Percentiles rank a stretch among this genome's conserved stretches.
Evolutionary conservation across 163 green algal species (phyloP).

Genomic region (Chlorella variabilis): DNA sequence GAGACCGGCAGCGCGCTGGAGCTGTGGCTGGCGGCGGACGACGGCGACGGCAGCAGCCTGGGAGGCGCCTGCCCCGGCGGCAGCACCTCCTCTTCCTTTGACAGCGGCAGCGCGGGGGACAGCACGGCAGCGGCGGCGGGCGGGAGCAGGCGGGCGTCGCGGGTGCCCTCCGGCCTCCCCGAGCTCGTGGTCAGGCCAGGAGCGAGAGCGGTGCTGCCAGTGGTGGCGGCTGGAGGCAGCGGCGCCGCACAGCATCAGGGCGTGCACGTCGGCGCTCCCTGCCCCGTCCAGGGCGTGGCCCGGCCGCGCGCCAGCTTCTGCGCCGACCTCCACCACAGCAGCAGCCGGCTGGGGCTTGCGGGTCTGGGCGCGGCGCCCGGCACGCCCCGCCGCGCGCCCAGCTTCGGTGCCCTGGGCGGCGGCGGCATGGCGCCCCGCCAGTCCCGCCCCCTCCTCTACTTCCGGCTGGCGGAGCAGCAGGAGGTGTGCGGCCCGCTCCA

Average conservation of each 20-base stretch:
- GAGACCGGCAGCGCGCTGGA: conserved; percentile 40
- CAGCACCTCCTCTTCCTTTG: no score
- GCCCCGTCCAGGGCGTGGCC: neutral
- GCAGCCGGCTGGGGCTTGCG: neutral
- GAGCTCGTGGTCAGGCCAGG: conserved; percentile 23
- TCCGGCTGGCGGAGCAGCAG: conserved; percentile 36
- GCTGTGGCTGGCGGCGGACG: conserved; percentile 33
- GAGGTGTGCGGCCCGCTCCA: conserved; percentile 31
- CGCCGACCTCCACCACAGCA: neutral
- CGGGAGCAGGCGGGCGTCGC: no score
- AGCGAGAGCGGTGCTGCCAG: conserved; percentile 8
- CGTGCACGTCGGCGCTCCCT: neutral
- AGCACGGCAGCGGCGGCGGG: neutral
- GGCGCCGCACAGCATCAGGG: neutral
- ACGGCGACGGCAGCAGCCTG: neutral
- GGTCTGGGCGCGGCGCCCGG: no score
- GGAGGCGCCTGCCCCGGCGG: no score
- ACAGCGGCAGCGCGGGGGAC: no score
- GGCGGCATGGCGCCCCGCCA: neutral
- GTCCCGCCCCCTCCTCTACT: conserved; percentile 37
- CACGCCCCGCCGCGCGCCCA: neutral
- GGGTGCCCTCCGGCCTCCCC: neutral
- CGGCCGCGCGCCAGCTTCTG: neutral
- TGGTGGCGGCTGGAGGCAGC: neutral
- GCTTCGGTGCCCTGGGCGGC: neutral